Conservation (phyloP, 1,139 yeast genomes). For the Yamadazyma mexicana region DNA sequence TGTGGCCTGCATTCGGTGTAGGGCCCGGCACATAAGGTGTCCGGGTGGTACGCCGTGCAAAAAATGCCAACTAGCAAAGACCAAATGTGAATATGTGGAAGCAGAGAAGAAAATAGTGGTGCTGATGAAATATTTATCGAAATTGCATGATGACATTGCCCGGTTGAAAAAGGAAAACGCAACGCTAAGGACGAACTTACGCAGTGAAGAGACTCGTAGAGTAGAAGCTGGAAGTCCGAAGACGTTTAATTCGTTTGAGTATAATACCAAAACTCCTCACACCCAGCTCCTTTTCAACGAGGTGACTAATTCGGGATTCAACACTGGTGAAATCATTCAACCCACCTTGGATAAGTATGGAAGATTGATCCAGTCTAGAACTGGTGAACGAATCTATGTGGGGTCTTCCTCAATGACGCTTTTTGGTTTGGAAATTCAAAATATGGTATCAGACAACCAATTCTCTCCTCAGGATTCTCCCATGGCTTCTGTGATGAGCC, state of each 20-base stretch:
- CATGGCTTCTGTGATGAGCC: slow-evolving; percentile 10
- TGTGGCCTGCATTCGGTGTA: slow-evolving; percentile 65
- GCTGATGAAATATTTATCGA: slow-evolving; percentile 69
- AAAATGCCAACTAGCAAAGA: slow-evolving; percentile 59
- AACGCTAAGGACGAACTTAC: slow-evolving; percentile 46
- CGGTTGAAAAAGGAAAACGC: slow-evolving; percentile 55
- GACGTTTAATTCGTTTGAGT: slow-evolving; percentile 14
- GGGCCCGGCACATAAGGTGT: slow-evolving; percentile 75
- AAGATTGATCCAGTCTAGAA: slow-evolving; percentile 65
- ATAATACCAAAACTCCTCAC: slow-evolving; percentile 15
- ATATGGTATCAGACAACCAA: slow-evolving; percentile 43
- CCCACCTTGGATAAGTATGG: slow-evolving; percentile 73
- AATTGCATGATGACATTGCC: slow-evolving; percentile 67
- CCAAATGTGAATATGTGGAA: slow-evolving; percentile 73
- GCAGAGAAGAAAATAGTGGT: slow-evolving; percentile 79
- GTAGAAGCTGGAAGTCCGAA: slow-evolving; percentile 11
- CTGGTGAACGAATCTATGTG: slow-evolving; percentile 72
- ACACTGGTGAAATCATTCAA: slow-evolving; percentile 50
- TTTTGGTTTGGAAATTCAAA: slow-evolving; percentile 74
- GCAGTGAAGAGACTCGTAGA: slow-evolving; percentile 26
- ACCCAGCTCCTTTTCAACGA: slow-evolving; percentile 15
- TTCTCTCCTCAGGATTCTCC: slow-evolving; percentile 10
- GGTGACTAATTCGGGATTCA: slow-evolving; percentile 11
- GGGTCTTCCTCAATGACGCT: slow-evolving; percentile 83
- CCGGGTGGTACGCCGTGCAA: slow-evolving; percentile 81